These are phyloP conservation scores for Blastobotrys proliferans DNA, from an alignment of 1,139 yeast species.

Conservation along the genomic window DNA sequence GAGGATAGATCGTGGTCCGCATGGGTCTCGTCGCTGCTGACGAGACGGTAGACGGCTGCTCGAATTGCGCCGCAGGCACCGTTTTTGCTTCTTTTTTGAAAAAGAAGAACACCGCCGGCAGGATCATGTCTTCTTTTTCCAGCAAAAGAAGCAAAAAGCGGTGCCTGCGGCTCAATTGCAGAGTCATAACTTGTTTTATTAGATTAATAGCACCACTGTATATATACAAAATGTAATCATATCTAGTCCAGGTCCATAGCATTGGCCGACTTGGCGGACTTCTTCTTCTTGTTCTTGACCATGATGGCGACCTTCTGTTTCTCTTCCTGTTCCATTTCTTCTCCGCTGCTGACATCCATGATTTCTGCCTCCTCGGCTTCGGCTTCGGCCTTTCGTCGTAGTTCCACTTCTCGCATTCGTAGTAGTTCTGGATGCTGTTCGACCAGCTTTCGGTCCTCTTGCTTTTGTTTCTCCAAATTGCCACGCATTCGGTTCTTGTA, in stretches of 20 bases:
- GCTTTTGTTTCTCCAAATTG: conserved; percentile 81
- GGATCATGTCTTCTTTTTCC: too few species aligned
- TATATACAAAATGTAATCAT: too few species aligned
- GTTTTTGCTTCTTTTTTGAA: too few species aligned
- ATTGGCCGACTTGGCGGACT: conserved; percentile 2
- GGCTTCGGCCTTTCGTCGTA: conserved; percentile 73
- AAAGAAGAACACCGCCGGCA: too few species aligned
- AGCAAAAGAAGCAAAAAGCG: too few species aligned
- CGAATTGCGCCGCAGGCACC: too few species aligned
- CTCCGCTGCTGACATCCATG: conserved; percentile 37
- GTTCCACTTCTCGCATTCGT: conserved; percentile 88
- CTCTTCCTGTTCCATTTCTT: conserved; percentile 40
- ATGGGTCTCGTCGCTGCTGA: too few species aligned
- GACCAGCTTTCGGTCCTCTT: conserved; percentile 82
- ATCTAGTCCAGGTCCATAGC: conserved; percentile 15
- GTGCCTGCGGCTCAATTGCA: too few species aligned
- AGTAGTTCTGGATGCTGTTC: conserved; percentile 84
- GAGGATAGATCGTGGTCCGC: background rate
- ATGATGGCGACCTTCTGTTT: conserved; percentile 74
- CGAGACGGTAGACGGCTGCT: too few species aligned
- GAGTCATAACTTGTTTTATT: too few species aligned
- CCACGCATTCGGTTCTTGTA: conserved; percentile 99
- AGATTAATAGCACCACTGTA: too few species aligned
- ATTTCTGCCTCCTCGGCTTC: conserved; percentile 41
- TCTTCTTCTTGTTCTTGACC: conserved; percentile 57